Percentiles rank a stretch among this genome's conserved stretches.
Evolutionary conservation across 306 rosid genomes (phyloP).

Genomic region (Cucurbita maxima): DNA sequence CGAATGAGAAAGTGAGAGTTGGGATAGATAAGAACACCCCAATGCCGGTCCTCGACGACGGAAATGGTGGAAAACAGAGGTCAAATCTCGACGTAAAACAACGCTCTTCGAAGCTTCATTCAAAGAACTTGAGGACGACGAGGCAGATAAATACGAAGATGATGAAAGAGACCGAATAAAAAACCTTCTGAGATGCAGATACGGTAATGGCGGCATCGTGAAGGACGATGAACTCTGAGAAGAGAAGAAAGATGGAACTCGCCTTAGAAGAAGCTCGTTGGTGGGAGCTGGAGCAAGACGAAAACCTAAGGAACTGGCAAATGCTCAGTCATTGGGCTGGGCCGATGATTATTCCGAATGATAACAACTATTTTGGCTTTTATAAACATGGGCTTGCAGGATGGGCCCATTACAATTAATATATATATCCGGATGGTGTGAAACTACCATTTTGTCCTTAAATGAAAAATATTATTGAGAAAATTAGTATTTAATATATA

Average conservation of each 20-base stretch:
- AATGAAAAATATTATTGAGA: too few species aligned
- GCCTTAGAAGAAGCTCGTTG: background rate
- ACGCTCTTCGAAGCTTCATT: background rate
- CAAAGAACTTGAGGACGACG: conserved; percentile 7
- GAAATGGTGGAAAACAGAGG: conserved; percentile 15
- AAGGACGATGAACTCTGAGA: background rate
- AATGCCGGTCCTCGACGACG: conserved; percentile 10
- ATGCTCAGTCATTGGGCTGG: background rate
- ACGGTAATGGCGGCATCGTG: conserved; percentile 44
- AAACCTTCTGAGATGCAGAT: conserved; percentile 42
- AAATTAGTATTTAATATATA: too few species aligned
- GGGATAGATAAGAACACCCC: conserved; percentile 8
- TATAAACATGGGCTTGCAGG: background rate
- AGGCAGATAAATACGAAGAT: conserved; percentile 3
- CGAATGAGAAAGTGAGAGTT: conserved; percentile 12
- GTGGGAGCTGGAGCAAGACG: background rate
- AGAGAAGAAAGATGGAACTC: background rate
- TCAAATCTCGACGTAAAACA: background rate
- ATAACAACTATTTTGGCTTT: background rate
- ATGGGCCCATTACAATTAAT: background rate
- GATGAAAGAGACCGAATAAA: conserved; percentile 27
- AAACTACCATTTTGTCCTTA: too few species aligned
- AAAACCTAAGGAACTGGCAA: background rate
- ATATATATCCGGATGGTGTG: too few species aligned
- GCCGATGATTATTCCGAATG: background rate